These are phyloP conservation scores for Coemansia sp. DNA, from an alignment of 192 early-diverging fungal genomes.

Conservation along the genomic window DNA sequence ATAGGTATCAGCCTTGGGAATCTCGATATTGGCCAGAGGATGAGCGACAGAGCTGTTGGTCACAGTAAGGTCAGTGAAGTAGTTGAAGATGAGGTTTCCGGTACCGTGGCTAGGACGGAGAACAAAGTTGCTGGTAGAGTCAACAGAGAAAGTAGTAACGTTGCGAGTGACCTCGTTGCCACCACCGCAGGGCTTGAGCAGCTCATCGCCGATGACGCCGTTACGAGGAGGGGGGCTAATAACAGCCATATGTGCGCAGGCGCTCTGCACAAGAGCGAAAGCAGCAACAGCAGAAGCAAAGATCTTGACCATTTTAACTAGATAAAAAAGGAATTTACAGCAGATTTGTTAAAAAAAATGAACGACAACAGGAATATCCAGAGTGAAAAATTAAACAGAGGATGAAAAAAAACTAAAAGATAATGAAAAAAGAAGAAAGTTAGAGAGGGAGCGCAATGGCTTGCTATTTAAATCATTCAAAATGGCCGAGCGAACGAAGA, in stretches of 20 bases:
- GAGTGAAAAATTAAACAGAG: constrained; percentile 6
- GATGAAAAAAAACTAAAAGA: background rate
- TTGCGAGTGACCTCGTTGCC: constrained; percentile 36
- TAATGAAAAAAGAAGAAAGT: background rate
- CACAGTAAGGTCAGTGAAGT: constrained; percentile 45
- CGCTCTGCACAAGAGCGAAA: constrained; percentile 34
- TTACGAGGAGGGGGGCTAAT: constrained; percentile 43
- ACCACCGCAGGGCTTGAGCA: constrained; percentile 40
- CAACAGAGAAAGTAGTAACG: constrained; percentile 40
- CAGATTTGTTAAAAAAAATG: background rate
- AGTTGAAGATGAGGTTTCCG: constrained; percentile 51
- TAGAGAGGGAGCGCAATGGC: background rate
- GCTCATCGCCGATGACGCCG: constrained; percentile 35
- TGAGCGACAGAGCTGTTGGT: constrained; percentile 24
- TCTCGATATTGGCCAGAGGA: constrained; percentile 15
- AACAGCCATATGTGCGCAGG: constrained; percentile 36
- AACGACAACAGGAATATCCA: constrained; percentile 12
- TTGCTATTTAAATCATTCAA: constrained; percentile 4
- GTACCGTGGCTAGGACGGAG: constrained; percentile 34
- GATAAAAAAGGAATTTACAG: constrained; percentile 7
- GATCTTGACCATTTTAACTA: constrained; percentile 36
- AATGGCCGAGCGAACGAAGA: background rate
- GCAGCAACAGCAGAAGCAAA: constrained; percentile 22
- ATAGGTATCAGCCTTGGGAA: constrained; percentile 34
- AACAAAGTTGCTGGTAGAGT: constrained; percentile 31